phyloP scores from a whole-genome alignment of 495 filamentous ascomycete genomes.

The Daldinia grandis region DNA sequence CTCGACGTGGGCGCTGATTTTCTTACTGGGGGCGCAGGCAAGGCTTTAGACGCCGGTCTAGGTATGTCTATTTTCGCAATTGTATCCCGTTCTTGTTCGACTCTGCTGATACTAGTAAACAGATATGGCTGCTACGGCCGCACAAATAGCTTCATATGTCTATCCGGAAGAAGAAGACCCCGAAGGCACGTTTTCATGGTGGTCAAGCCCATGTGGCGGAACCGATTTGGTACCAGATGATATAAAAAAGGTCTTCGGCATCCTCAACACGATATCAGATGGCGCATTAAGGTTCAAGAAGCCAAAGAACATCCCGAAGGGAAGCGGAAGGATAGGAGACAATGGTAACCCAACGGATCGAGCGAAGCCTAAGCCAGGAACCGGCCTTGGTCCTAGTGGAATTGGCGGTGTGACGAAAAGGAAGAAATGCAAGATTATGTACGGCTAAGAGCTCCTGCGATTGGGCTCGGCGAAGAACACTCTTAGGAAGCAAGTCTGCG shows the following conservation, averaged over 20 bases:
- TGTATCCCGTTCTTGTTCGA: no score
- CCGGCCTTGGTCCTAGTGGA: not conserved
- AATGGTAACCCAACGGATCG: not conserved
- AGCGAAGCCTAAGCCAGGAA: not conserved
- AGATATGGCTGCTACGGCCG: not conserved
- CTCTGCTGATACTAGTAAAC: not conserved
- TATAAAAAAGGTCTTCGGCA: not conserved
- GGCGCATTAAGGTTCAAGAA: not conserved
- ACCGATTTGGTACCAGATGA: not conserved
- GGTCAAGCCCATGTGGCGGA: not conserved
- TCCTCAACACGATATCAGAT: not conserved
- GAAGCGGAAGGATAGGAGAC: not conserved
- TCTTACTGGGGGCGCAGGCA: not conserved
- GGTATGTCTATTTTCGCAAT: not conserved
- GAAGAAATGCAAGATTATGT: not conserved
- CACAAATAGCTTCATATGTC: not conserved
- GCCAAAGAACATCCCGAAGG: not conserved
- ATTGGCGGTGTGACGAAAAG: not conserved
- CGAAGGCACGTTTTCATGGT: not conserved
- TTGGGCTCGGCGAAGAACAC: not conserved
- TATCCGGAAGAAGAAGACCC: constrained; percentile 2
- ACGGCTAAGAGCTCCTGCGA: not conserved
- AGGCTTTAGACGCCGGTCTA: not conserved
- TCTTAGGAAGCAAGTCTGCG: not conserved
- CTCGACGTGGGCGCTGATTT: not conserved